phyloP scores from a whole-genome alignment of 2,329 filamentous ascomycete species.

The Penicillium sp. region DNA sequence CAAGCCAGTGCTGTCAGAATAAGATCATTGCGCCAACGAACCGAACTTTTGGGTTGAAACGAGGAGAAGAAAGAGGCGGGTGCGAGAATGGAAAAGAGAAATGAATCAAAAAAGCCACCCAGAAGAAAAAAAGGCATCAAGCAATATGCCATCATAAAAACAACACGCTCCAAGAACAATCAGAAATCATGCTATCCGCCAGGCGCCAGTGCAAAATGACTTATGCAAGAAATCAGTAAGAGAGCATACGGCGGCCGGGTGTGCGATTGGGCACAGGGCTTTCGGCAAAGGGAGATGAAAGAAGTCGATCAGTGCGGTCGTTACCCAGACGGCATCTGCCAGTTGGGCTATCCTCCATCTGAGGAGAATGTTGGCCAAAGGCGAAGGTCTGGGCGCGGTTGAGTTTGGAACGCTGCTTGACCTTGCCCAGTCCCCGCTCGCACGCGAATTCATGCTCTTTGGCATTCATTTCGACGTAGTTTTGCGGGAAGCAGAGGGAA shows the following conservation, averaged over 20 bases:
- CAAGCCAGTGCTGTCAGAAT: conserved; percentile 13
- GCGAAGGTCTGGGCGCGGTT: conserved; percentile 91
- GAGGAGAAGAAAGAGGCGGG: conserved; percentile 21
- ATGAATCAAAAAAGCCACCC: conserved; percentile 13
- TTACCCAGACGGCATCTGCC: conserved; percentile 46
- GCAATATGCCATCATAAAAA: conserved; percentile 21
- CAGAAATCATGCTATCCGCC: conserved; percentile 20
- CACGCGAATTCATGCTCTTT: conserved; percentile 91
- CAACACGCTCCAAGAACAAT: conserved; percentile 30
- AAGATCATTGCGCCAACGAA: conserved; percentile 13
- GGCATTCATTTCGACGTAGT: conserved; percentile 95
- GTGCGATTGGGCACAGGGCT: conserved; percentile 39
- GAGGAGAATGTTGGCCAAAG: conserved; percentile 73
- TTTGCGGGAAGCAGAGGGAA: conserved; percentile 84
- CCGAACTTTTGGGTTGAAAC: conserved; percentile 14
- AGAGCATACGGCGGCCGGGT: conserved; percentile 50
- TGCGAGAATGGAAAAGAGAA: conserved; percentile 12
- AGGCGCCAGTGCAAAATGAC: conserved; percentile 17
- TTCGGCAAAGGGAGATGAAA: conserved; percentile 42
- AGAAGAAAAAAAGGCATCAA: conserved; percentile 18
- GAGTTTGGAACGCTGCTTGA: conserved; percentile 86
- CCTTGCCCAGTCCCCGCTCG: conserved; percentile 90
- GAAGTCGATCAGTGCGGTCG: conserved; percentile 33
- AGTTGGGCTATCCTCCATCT: conserved; percentile 67
- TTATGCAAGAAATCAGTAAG: conserved; percentile 36